Conservation (phyloP, 352 stramenopile genomes). For the Phytopythium cucurbitacearum region DNA sequence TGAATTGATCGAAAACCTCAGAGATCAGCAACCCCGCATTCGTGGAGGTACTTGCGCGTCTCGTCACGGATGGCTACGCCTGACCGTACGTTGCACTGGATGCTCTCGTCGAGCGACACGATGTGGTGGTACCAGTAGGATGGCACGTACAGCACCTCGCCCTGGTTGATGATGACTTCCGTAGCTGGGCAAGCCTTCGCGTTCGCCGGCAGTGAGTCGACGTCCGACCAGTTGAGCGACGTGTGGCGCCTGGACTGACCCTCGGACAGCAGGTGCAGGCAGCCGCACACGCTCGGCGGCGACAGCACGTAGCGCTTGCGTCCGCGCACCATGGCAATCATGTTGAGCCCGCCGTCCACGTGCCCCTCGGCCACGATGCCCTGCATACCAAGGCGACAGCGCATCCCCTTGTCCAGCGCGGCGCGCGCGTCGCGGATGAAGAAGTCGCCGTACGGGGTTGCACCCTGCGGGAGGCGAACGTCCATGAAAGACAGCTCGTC, state of each 20-base stretch:
- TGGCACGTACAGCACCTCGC: conserved; percentile 94
- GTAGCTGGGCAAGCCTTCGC: conserved; percentile 57
- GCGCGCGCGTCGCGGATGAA: conserved; percentile 40
- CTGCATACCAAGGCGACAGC: conserved; percentile 88
- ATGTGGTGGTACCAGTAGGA: conserved; percentile 96
- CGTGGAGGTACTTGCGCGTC: conserved; percentile 24
- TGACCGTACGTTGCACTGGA: conserved; percentile 93
- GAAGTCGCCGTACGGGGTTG: conserved; percentile 38
- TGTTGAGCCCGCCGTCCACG: conserved; percentile 92
- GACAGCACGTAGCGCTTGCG: conserved; percentile 91
- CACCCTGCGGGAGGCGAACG: conserved; percentile 66
- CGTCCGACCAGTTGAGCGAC: conserved; percentile 88
- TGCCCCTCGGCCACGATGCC: conserved; percentile 93
- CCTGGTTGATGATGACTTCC: conserved; percentile 89
- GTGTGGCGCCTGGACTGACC: conserved; percentile 89
- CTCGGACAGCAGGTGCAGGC: conserved; percentile 65
- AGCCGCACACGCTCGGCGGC: conserved; percentile 84
- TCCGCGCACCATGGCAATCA: conserved; percentile 89
- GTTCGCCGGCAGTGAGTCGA: conserved; percentile 17
- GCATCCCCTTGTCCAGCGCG: conserved; percentile 47
- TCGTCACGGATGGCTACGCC: conserved; percentile 30
- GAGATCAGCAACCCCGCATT: conserved; percentile 32
- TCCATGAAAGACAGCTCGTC: conserved; percentile 92
- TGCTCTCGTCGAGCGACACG: conserved; percentile 91
- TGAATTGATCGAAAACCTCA: not conserved